phyloP scores from a whole-genome alignment of 352 stramenopile species.

The Globisporangium orthogonon region DNA sequence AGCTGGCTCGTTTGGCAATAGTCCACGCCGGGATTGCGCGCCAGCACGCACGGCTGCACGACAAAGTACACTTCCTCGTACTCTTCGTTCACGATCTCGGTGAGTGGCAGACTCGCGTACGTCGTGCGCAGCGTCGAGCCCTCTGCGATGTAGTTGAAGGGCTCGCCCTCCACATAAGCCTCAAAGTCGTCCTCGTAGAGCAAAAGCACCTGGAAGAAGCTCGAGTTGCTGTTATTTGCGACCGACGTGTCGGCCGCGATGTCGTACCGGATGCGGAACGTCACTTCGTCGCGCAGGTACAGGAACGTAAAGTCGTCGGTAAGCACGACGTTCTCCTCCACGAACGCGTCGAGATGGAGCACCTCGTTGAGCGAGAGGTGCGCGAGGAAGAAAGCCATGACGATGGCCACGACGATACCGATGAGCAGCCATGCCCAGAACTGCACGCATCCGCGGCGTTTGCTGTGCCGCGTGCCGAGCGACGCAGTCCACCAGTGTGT shows the following conservation, averaged over 20 bases:
- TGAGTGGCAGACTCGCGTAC: constrained; percentile 36
- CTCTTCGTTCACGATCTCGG: constrained; percentile 40
- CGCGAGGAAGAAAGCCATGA: constrained; percentile 26
- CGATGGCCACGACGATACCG: constrained; percentile 23
- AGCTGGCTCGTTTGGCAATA: constrained; percentile 31
- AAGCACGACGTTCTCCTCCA: constrained; percentile 38
- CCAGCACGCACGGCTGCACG: constrained; percentile 40
- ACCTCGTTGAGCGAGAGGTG: constrained; percentile 44
- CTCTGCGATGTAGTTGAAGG: constrained; percentile 28
- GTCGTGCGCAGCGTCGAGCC: constrained; percentile 37
- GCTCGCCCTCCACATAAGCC: constrained; percentile 37
- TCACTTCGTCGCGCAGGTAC: constrained; percentile 54
- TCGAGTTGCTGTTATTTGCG: constrained; percentile 14
- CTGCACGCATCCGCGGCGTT: constrained; percentile 25
- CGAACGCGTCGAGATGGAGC: constrained; percentile 58
- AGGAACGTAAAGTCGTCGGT: constrained; percentile 51
- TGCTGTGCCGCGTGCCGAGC: constrained; percentile 40
- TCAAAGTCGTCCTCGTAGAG: constrained; percentile 49
- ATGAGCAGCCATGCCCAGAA: constrained; percentile 31
- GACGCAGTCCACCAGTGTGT: constrained; percentile 38
- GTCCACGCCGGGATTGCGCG: constrained; percentile 23
- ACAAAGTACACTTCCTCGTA: constrained; percentile 55
- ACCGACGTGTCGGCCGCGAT: constrained; percentile 18
- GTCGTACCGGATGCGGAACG: constrained; percentile 51
- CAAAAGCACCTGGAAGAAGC: constrained; percentile 48